Percentiles rank a stretch among this genome's conserved stretches.
These are phyloP conservation scores for Calonectria hawksworthii DNA, from an alignment of 2,329 filamentous ascomycete genomes.

Conservation along the genomic window DNA sequence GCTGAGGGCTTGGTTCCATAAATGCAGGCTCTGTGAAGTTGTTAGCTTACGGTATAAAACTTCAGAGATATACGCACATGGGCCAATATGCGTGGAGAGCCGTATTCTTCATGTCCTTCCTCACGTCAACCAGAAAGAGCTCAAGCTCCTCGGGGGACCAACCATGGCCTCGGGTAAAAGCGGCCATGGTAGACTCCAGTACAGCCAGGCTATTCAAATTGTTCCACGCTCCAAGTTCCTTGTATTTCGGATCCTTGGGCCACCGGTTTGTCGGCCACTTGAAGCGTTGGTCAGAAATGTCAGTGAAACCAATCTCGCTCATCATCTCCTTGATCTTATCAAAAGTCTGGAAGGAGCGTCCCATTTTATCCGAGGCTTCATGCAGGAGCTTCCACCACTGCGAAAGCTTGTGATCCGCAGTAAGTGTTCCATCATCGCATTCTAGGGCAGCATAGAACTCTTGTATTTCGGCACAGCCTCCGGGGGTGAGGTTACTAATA, in stretches of 20 bases:
- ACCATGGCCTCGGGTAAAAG: conserved; percentile 44
- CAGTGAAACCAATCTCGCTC: conserved; percentile 63
- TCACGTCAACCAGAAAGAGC: conserved; percentile 36
- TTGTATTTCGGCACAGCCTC: conserved; percentile 38
- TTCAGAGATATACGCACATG: conserved; percentile 24
- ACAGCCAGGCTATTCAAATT: conserved; percentile 40
- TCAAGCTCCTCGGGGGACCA: conserved; percentile 42
- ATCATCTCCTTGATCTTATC: conserved; percentile 50
- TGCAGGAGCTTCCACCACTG: conserved; percentile 46
- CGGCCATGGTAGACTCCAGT: conserved; percentile 47
- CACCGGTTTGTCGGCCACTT: conserved; percentile 65
- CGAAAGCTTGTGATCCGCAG: conserved; percentile 34
- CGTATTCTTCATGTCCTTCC: conserved; percentile 40
- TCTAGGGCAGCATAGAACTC: conserved; percentile 36
- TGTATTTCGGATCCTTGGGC: conserved; percentile 63
- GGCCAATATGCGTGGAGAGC: conserved; percentile 45
- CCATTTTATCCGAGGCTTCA: conserved; percentile 45
- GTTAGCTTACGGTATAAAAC: not conserved
- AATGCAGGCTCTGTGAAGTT: not conserved
- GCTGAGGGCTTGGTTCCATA: conserved; percentile 2
- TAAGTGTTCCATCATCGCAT: conserved; percentile 34
- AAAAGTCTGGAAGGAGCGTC: conserved; percentile 44
- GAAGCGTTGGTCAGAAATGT: conserved; percentile 61
- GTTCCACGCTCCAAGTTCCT: conserved; percentile 60
- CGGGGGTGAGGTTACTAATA: conserved; percentile 30